Percentiles rank a stretch among this genome's conserved stretches.
These are phyloP conservation scores for Oryza rufipogon DNA, from an alignment of 176 grass and related monocot genomes.

Conservation along the genomic window DNA sequence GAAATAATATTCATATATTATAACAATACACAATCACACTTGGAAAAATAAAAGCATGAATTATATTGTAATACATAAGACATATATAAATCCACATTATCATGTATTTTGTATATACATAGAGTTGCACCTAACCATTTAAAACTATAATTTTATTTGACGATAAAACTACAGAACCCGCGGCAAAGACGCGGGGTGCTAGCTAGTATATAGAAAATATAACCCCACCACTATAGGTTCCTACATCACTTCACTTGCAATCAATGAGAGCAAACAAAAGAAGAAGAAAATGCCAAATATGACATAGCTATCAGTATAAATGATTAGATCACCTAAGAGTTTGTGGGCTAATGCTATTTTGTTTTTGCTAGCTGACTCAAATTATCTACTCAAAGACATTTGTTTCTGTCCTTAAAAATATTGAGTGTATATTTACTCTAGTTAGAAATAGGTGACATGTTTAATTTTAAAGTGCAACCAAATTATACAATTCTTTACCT, in stretches of 20 bases:
- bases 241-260: constrained; percentile 19
- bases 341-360: background rate
- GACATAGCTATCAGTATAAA: background rate
- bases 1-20: no score
- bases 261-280: constrained; percentile 3
- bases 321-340: background rate
- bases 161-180: no score
- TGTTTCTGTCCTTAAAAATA: background rate
- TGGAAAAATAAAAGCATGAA: no score
- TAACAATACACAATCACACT: no score
- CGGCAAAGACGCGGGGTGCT: no score
- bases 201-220: no score
- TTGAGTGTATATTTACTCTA: background rate
- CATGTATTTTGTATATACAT: no score
- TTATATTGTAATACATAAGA: no score
- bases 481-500: background rate
- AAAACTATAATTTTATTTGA: no score
- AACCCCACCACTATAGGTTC: background rate
- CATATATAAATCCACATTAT: no score
- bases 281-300: background rate
- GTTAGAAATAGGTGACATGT: background rate
- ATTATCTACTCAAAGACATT: background rate
- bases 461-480: background rate
- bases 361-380: background rate
- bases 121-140: no score